These are phyloP conservation scores for Xerophyta viscosa DNA, from an alignment of 106 monocot genomes.

Conservation along the genomic window DNA sequence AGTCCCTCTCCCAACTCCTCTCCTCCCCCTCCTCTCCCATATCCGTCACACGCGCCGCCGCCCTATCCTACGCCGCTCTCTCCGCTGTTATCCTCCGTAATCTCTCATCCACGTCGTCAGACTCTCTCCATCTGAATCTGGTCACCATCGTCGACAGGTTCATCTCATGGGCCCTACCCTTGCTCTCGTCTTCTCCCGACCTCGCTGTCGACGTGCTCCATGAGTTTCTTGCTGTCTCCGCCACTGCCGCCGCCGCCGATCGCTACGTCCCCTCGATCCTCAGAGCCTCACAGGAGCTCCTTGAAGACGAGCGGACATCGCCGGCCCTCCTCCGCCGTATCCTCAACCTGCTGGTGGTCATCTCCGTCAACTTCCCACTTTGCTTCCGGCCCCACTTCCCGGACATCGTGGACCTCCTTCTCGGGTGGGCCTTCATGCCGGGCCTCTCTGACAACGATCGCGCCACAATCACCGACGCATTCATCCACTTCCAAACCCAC, in stretches of 20 bases:
- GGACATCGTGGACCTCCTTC: slow-evolving; percentile 85
- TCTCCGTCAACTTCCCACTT: slow-evolving; percentile 57
- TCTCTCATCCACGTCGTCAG: slow-evolving; percentile 18
- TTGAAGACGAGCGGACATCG: slow-evolving; percentile 93
- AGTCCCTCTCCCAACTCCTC: slow-evolving; percentile 69
- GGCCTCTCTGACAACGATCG: slow-evolving; percentile 64
- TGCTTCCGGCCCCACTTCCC: slow-evolving; percentile 82
- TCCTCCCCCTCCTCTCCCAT: slow-evolving; percentile 19
- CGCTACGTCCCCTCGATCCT: slow-evolving; percentile 55
- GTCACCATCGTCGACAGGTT: slow-evolving; percentile 54
- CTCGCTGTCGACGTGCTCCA: slow-evolving; percentile 56
- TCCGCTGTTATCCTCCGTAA: slow-evolving; percentile 46
- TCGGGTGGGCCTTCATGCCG: slow-evolving; percentile 92
- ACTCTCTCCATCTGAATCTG: slow-evolving; percentile 7
- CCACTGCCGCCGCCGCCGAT: slow-evolving; percentile 31
- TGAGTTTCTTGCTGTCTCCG: slow-evolving; percentile 55
- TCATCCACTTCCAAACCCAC: slow-evolving; percentile 74
- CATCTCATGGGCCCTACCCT: slow-evolving; percentile 69
- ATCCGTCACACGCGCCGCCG: slow-evolving; percentile 58
- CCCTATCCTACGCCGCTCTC: slow-evolving; percentile 60
- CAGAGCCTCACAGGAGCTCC: slow-evolving; percentile 70
- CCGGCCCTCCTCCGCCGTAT: slow-evolving; percentile 52
- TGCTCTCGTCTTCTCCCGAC: too few species aligned
- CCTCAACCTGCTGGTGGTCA: slow-evolving; percentile 44
- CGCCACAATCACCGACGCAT: slow-evolving; percentile 51